Percentiles rank a stretch among this genome's conserved stretches.
Conservation (phyloP, 352 stramenopile genomes). For the Globisporangium rhizosaccharum region DNA sequence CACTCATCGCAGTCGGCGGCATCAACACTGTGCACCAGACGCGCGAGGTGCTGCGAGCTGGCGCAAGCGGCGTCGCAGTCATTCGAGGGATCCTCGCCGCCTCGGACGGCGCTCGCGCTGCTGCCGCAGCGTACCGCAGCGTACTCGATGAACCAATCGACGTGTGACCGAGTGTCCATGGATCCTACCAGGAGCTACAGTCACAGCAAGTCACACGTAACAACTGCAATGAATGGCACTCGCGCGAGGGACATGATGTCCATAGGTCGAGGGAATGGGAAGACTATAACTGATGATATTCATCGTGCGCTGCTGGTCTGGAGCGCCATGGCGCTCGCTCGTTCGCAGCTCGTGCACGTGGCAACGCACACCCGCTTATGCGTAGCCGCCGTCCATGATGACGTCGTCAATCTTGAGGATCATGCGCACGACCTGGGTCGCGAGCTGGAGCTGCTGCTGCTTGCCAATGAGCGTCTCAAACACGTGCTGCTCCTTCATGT, state of each 20-base stretch:
- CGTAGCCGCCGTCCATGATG: conserved; percentile 93
- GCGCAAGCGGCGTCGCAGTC: conserved; percentile 35
- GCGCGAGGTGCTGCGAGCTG: conserved; percentile 20
- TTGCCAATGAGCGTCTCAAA: conserved; percentile 99
- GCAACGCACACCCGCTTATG: conserved; percentile 27
- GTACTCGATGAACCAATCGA: conserved; percentile 5
- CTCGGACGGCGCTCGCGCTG: conserved; percentile 10
- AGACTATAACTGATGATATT: too few species aligned
- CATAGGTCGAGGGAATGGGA: too few species aligned
- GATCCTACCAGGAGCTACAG: too few species aligned
- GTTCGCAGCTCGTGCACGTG: too few species aligned
- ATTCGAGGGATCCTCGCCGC: conserved; percentile 34
- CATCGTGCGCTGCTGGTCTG: background rate
- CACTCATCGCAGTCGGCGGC: conserved; percentile 35
- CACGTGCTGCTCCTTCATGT: conserved; percentile 98
- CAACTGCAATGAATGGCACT: too few species aligned
- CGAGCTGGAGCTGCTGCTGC: conserved; percentile 98
- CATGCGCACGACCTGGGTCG: conserved; percentile 99
- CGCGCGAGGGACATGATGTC: too few species aligned
- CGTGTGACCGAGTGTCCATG: background rate
- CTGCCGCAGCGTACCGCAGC: conserved; percentile 5
- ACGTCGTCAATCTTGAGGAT: conserved; percentile 99
- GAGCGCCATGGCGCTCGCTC: background rate
- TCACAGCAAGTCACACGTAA: too few species aligned
- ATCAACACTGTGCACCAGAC: conserved; percentile 28